phyloP scores from a whole-genome alignment of 2,329 filamentous ascomycete genomes.

The Trichoderma polysporum region DNA sequence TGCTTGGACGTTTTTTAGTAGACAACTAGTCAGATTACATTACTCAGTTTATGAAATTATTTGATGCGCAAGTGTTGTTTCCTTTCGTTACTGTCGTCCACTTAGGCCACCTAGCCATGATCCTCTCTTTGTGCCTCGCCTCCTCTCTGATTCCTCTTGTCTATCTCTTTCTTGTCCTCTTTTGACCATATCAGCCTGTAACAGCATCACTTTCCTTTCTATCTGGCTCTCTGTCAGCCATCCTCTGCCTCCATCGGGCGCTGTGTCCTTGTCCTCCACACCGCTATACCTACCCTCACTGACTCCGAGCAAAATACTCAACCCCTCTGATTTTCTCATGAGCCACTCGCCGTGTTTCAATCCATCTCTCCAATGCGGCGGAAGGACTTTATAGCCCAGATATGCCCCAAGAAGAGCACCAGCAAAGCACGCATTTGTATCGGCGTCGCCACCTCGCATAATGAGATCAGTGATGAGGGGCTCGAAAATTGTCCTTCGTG shows the following conservation, averaged over 20 bases:
- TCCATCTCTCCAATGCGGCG: conserved; percentile 50
- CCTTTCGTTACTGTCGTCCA: background rate
- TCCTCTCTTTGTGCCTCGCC: conserved; percentile 21
- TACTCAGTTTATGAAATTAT: background rate
- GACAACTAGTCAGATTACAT: conserved; percentile 2
- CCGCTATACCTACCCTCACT: conserved; percentile 35
- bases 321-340: conserved; percentile 42
- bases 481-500: conserved; percentile 41
- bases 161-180: conserved; percentile 31
- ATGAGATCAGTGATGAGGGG: conserved; percentile 47
- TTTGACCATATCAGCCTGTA: conserved; percentile 35
- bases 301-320: conserved; percentile 42
- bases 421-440: conserved; percentile 54
- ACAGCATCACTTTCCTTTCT: conserved; percentile 35
- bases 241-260: conserved; percentile 43
- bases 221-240: conserved; percentile 40
- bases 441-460: conserved; percentile 54
- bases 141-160: conserved; percentile 26
- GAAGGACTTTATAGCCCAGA: conserved; percentile 47
- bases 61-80: background rate
- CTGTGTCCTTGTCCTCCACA: conserved; percentile 41
- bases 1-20: background rate
- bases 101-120: background rate
- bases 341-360: conserved; percentile 47
- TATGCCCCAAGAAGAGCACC: conserved; percentile 50